A percentile compares a stretch with the other conserved stretches of the same genome.
Conservation (phyloP, 2,329 filamentous ascomycete species). For the Aspergillus ibericus region DNA sequence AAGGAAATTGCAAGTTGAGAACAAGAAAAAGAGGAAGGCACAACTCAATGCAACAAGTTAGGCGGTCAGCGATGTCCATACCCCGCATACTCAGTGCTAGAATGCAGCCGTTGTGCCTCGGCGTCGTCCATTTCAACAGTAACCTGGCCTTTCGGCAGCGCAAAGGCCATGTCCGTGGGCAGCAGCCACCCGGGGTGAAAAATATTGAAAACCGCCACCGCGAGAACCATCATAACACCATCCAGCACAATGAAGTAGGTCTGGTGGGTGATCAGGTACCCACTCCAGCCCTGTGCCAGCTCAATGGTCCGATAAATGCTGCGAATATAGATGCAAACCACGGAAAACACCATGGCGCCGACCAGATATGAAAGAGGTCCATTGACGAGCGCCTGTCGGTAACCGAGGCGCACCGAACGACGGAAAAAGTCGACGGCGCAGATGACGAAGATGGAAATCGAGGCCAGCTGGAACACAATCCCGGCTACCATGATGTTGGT, state of each 20-base stretch:
- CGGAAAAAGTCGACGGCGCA: slow-evolving; percentile 47
- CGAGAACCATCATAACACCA: slow-evolving; percentile 43
- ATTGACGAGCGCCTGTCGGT: neutral
- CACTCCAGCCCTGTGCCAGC: slow-evolving; percentile 46
- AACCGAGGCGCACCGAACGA: slow-evolving; percentile 20
- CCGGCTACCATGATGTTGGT: slow-evolving; percentile 50
- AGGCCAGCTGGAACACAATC: slow-evolving; percentile 55
- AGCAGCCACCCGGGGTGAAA: slow-evolving; percentile 37
- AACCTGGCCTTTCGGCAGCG: neutral
- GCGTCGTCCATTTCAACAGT: neutral
- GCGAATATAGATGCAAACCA: slow-evolving; percentile 43
- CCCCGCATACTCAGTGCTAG: neutral
- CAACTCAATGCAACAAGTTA: neutral
- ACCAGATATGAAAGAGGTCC: neutral
- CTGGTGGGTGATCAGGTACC: slow-evolving; percentile 46
- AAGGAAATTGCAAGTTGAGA: no score
- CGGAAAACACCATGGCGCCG: slow-evolving; percentile 22
- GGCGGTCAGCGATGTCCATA: neutral
- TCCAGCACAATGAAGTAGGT: slow-evolving; percentile 47
- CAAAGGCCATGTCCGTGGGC: slow-evolving; percentile 10
- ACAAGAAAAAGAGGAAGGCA: neutral
- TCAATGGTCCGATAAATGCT: slow-evolving; percentile 49
- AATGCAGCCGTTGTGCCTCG: neutral
- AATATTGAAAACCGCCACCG: slow-evolving; percentile 38
- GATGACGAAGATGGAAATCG: slow-evolving; percentile 50